A percentile compares a stretch with the other conserved stretches of the same genome.
phyloP scores from a whole-genome alignment of 2,329 filamentous ascomycete genomes.

The Pseudogymnoascus sp. region DNA sequence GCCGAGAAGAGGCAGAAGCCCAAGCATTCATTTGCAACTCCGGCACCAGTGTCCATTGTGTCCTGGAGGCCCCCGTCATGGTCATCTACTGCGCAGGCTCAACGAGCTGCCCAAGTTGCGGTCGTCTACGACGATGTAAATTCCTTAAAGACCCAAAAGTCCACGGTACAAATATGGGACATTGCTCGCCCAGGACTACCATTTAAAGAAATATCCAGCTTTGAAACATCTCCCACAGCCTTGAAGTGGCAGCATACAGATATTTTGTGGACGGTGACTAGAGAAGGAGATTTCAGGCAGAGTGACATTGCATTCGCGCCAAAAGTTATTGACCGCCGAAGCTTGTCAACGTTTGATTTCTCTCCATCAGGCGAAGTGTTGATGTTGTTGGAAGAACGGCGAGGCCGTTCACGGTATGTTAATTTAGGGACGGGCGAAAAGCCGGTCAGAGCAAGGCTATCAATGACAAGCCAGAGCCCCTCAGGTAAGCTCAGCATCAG shows the following conservation, averaged over 20 bases:
- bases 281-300: constrained; percentile 53
- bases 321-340: constrained; percentile 52
- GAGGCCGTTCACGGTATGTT: constrained; percentile 34
- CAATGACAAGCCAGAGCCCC: constrained; percentile 31
- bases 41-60: constrained; percentile 49
- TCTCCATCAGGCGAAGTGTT: constrained; percentile 50
- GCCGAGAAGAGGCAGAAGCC: constrained; percentile 57
- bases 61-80: constrained; percentile 57
- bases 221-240: constrained; percentile 47
- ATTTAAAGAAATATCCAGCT: constrained; percentile 56
- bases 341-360: constrained; percentile 52
- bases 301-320: constrained; percentile 57
- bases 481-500: constrained; percentile 44
- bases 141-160: constrained; percentile 45
- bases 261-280: constrained; percentile 56
- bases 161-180: constrained; percentile 58
- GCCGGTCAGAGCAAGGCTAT: neutral
- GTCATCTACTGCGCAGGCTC: constrained; percentile 54
- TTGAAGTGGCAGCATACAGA: constrained; percentile 58
- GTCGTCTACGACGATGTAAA: constrained; percentile 52
- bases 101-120: constrained; percentile 52
- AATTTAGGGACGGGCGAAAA: constrained; percentile 7
- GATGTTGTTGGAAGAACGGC: constrained; percentile 53
- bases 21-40: constrained; percentile 51
- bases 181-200: constrained; percentile 58